These are phyloP conservation scores for Boletus reticulatus DNA, from an alignment of 768 basidiomycete genomes.

Conservation along the genomic window DNA sequence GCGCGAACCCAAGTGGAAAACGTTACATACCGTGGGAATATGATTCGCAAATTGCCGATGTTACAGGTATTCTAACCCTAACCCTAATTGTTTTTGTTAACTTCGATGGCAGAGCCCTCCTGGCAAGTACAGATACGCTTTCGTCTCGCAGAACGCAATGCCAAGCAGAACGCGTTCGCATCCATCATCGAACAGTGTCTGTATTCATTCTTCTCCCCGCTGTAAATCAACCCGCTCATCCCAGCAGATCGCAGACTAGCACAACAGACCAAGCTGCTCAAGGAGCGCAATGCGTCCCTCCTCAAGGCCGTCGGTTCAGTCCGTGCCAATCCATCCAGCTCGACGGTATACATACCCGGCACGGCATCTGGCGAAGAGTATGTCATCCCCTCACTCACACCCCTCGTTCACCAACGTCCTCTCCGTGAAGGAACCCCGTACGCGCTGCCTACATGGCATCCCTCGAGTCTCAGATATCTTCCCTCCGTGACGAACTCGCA, in stretches of 20 bases:
- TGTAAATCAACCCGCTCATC: conserved; percentile 8
- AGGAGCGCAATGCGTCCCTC: conserved; percentile 88
- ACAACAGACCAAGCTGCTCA: conserved; percentile 87
- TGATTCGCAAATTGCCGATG: conserved; percentile 19
- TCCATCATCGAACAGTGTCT: conserved; percentile 91
- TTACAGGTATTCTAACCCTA: conserved; percentile 20
- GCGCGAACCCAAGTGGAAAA: conserved; percentile 15
- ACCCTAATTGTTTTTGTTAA: conserved; percentile 22
- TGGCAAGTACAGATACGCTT: conserved; percentile 84
- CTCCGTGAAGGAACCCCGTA: conserved; percentile 65
- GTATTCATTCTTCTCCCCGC: conserved; percentile 24
- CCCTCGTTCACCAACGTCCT: background rate
- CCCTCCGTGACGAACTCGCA: conserved; percentile 87
- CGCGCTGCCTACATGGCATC: conserved; percentile 87
- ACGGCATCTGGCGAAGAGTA: conserved; percentile 67
- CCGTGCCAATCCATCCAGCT: conserved; percentile 56
- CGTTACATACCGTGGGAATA: conserved; percentile 24
- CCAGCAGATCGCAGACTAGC: conserved; percentile 83
- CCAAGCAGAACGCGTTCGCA: conserved; percentile 75
- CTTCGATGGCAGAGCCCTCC: conserved; percentile 69
- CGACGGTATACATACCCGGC: conserved; percentile 59
- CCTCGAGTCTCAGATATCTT: conserved; percentile 91
- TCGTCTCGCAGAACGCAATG: conserved; percentile 81
- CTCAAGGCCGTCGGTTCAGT: conserved; percentile 80
- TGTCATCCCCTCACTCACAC: conserved; percentile 22